A percentile compares a stretch with the other conserved stretches of the same genome.
Conservation (phyloP, 2,329 filamentous ascomycete species). For the Westerdykella aurantiaca region DNA sequence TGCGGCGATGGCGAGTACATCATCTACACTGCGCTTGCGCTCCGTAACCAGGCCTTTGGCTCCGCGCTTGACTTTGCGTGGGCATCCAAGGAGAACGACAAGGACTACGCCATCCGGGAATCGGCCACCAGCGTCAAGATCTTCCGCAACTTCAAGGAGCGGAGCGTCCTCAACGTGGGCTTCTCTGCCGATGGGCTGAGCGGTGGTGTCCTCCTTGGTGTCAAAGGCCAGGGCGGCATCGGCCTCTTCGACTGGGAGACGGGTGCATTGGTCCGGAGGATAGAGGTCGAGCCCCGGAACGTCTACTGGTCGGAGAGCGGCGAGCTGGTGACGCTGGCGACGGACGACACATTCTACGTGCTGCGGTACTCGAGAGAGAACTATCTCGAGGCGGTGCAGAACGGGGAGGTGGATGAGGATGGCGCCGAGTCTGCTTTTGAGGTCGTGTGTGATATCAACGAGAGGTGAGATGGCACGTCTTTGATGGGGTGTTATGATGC, state of each 20-base stretch:
- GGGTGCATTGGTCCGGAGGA: slow-evolving; percentile 81
- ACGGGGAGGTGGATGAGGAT: slow-evolving; percentile 77
- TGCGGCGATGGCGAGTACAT: slow-evolving; percentile 98
- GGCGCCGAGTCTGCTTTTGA: slow-evolving; percentile 95
- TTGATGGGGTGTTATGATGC: neutral
- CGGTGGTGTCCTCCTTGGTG: slow-evolving; percentile 84
- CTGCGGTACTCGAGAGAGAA: slow-evolving; percentile 85
- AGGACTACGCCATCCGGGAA: slow-evolving; percentile 96
- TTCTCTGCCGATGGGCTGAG: slow-evolving; percentile 91
- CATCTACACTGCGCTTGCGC: slow-evolving; percentile 93
- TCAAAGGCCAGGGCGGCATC: slow-evolving; percentile 89
- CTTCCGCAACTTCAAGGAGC: slow-evolving; percentile 96
- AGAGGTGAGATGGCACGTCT: slow-evolving; percentile 53
- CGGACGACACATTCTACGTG: slow-evolving; percentile 93
- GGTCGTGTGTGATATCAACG: slow-evolving; percentile 90
- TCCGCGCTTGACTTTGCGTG: slow-evolving; percentile 94
- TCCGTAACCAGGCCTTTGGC: slow-evolving; percentile 96
- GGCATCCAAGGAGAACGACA: slow-evolving; percentile 95
- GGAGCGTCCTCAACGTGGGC: slow-evolving; percentile 86
- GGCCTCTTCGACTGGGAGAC: slow-evolving; percentile 96
- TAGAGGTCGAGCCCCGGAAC: slow-evolving; percentile 67
- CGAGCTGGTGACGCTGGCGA: slow-evolving; percentile 86
- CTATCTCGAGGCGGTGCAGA: slow-evolving; percentile 76
- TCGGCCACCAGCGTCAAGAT: slow-evolving; percentile 92
- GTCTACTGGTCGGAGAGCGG: slow-evolving; percentile 98